phyloP scores from a whole-genome alignment of 768 basidiomycete genomes.

The Russula lepida region DNA sequence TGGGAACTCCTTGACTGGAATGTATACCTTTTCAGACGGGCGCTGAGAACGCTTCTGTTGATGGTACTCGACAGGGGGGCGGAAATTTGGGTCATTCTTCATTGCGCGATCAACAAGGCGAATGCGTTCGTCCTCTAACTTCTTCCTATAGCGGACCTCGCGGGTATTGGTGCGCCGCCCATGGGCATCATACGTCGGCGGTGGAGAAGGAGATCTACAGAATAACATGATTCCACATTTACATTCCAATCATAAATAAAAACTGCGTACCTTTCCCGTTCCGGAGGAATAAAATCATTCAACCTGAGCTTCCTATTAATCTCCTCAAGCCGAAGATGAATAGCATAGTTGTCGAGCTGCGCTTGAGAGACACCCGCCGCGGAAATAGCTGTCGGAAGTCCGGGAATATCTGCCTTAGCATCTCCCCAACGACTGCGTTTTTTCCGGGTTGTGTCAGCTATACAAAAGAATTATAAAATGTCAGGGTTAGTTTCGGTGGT shows the following conservation, averaged over 20 bases:
- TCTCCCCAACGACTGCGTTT: slow-evolving; percentile 98
- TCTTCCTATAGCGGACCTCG: slow-evolving; percentile 96
- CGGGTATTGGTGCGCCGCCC: slow-evolving; percentile 98
- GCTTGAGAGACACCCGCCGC: slow-evolving; percentile 90
- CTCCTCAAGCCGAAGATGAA: slow-evolving; percentile 92
- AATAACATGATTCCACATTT: background rate
- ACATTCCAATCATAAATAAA: background rate
- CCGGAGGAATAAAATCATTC: slow-evolving; percentile 94
- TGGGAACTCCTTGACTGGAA: slow-evolving; percentile 98
- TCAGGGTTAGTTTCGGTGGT: slow-evolving; percentile 52
- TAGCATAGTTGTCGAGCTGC: slow-evolving; percentile 96
- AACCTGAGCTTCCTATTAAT: slow-evolving; percentile 91
- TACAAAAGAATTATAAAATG: slow-evolving; percentile 36
- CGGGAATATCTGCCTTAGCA: slow-evolving; percentile 82
- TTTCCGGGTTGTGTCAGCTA: slow-evolving; percentile 84
- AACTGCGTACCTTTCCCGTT: slow-evolving; percentile 71
- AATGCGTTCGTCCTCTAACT: slow-evolving; percentile 87
- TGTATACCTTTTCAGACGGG: slow-evolving; percentile 97
- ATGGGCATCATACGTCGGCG: slow-evolving; percentile 94
- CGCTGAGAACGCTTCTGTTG: slow-evolving; percentile 89
- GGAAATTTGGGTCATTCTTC: slow-evolving; percentile 97
- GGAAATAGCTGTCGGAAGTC: slow-evolving; percentile 89
- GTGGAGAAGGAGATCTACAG: slow-evolving; percentile 84
- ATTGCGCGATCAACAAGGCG: slow-evolving; percentile 91
- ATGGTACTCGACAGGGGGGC: slow-evolving; percentile 93